phyloP scores from a whole-genome alignment of 192 early-diverging fungal species.

The Rhizophagus prolifer region DNA sequence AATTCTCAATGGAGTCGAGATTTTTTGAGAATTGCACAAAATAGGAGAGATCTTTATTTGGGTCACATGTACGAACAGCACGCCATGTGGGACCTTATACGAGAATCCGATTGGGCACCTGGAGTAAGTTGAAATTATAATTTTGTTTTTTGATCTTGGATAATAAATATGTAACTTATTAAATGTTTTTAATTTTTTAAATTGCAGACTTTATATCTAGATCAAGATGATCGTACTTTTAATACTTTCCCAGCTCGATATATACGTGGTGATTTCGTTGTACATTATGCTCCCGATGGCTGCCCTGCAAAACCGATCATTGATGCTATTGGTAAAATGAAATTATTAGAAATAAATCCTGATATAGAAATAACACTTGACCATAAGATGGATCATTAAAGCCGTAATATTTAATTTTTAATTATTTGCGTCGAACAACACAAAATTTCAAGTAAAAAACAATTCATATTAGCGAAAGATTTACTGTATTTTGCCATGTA shows the following conservation, averaged over 20 bases:
- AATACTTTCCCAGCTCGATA: conserved; percentile 58
- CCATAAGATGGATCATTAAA: background rate
- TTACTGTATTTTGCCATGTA: no score
- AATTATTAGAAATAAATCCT: conserved; percentile 32
- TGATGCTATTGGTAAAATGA: conserved; percentile 41
- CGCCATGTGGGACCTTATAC: conserved; percentile 60
- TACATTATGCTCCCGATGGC: conserved; percentile 58
- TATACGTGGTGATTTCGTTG: conserved; percentile 48
- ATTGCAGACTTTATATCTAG: conserved; percentile 40
- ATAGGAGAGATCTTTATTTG: conserved; percentile 38
- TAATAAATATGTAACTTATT: no score
- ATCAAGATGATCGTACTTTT: conserved; percentile 53
- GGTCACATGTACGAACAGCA: conserved; percentile 50
- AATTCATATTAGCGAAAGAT: no score
- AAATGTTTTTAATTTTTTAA: background rate
- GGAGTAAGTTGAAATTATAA: conserved; percentile 33
- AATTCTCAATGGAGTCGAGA: conserved; percentile 52
- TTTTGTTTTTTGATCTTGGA: background rate
- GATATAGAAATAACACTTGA: conserved; percentile 23
- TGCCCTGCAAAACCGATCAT: conserved; percentile 52
- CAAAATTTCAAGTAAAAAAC: no score
- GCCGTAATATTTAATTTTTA: no score
- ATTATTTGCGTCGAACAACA: no score
- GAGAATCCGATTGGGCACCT: conserved; percentile 32
- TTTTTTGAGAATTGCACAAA: conserved; percentile 49